Base-by-base conservation (phyloP, 1,139 yeast species). In the Yamadazyma conglobata region DNA sequence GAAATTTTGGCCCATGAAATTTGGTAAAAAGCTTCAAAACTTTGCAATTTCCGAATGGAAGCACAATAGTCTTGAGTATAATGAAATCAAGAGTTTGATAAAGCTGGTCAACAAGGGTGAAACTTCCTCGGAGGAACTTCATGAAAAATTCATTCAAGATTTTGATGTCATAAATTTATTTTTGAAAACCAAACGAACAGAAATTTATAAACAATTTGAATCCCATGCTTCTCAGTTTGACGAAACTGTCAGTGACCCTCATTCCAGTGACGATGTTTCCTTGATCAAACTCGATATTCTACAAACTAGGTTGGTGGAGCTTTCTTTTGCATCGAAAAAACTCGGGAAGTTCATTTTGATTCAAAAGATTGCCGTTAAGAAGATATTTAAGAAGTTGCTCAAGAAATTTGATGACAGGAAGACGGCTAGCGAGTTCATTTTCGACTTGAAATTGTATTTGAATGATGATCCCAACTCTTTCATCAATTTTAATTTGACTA, bases 41-140 rank as follows among this genome's bases (percentile, higher is more conserved):
- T 70, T 87, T 45, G 83, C 95, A 7, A 82, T 86, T 22, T 89
- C 93, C 2, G 93, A 86, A 59, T 89, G 96, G 96, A 74, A 74
- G 48, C 73, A 77, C 41, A 81, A 85, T 57, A 86, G 88, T 55
- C 67, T 89, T 25, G 89, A 86, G 51, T 89, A 89, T 55, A 81
- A 85, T 44, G 85, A 79, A 32, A 58, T 88, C 39, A 87, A 87
- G 54, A 56, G 60, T 4, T 65, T 73, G 27, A 82, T 84, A 37
- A 71, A 55, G 13, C 31, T 40, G 7, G 23, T 15, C 9, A 16
- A 14, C 6, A 23, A 25, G 12, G 23, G 24, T n/a, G 27, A 37
- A 10, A 23, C 34, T 6, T 34, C 42, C 20, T 48, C 56, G 24
- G 30, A 35, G 10, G 48, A 44, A 3, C 47, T 71, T 10, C 47